Percentiles rank a stretch among this genome's conserved stretches.
These are phyloP conservation scores for Alternaria triticina DNA, from an alignment of 2,329 filamentous ascomycete genomes.

Conservation along the genomic window DNA sequence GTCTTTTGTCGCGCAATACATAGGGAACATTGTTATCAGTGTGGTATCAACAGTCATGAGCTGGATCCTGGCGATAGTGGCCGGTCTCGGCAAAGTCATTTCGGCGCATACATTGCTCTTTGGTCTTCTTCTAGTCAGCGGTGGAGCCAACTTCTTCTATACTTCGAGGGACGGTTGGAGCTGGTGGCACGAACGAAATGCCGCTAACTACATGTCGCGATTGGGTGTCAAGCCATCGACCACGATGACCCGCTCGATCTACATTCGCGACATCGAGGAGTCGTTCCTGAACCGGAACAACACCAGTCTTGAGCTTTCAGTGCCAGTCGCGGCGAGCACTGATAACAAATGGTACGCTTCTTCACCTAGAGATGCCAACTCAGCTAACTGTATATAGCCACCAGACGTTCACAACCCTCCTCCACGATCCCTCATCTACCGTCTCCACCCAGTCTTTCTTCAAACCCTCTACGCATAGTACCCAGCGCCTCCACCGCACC, in stretches of 20 bases:
- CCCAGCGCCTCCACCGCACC: slow-evolving; percentile 72
- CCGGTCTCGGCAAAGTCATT: slow-evolving; percentile 70
- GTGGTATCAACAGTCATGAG: slow-evolving; percentile 78
- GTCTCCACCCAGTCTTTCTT: slow-evolving; percentile 25
- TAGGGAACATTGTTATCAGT: slow-evolving; percentile 76
- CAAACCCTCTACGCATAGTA: slow-evolving; percentile 37
- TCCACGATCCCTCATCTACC: slow-evolving; percentile 30
- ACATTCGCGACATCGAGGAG: slow-evolving; percentile 79
- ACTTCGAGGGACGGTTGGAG: slow-evolving; percentile 73
- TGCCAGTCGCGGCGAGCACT: slow-evolving; percentile 16
- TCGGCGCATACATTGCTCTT: slow-evolving; percentile 79
- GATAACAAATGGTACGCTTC: slow-evolving; percentile 38
- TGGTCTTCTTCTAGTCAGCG: slow-evolving; percentile 69
- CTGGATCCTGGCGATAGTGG: slow-evolving; percentile 72
- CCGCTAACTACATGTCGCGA: slow-evolving; percentile 78
- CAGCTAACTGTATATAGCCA: slow-evolving; percentile 31
- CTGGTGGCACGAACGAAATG: slow-evolving; percentile 87
- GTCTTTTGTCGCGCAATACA: slow-evolving; percentile 74
- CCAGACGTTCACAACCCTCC: slow-evolving; percentile 47
- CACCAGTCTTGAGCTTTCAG: slow-evolving; percentile 30
- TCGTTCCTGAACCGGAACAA: slow-evolving; percentile 54
- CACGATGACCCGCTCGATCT: slow-evolving; percentile 85
- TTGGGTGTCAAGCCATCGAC: slow-evolving; percentile 80
- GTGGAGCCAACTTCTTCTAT: slow-evolving; percentile 75
- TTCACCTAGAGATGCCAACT: neutral